A percentile compares a stretch with the other conserved stretches of the same genome.
These are phyloP conservation scores for Solanum verrucosum DNA, from an alignment of 257 asterid species.

Conservation along the genomic window DNA sequence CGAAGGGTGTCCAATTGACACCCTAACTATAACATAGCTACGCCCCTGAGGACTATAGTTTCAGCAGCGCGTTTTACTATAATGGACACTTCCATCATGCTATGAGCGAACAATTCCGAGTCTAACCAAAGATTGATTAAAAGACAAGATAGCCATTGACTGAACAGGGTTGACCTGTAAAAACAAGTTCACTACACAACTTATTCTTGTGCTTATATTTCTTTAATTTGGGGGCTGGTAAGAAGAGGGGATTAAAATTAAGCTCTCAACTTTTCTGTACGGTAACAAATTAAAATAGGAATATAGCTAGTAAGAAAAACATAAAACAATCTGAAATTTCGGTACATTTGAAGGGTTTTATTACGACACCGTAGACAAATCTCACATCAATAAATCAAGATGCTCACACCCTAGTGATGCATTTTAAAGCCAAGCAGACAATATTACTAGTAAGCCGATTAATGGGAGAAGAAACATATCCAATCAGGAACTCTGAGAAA, in stretches of 20 bases:
- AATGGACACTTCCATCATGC: neutral
- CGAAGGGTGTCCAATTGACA: too few relatives aligned
- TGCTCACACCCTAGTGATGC: neutral
- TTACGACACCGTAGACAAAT: neutral
- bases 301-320: neutral
- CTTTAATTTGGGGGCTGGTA: neutral
- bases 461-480: slow-evolving; percentile 16
- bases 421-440: neutral
- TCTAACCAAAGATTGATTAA: neutral
- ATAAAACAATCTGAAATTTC: neutral
- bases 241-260: neutral
- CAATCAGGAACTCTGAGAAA: slow-evolving; percentile 73
- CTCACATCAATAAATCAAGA: neutral
- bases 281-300: neutral
- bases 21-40: too few relatives aligned
- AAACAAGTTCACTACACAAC: neutral
- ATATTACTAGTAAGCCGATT: neutral
- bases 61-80: neutral
- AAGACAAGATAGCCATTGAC: neutral
- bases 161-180: neutral
- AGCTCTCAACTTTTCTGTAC: neutral
- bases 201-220: neutral
- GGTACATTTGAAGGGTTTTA: neutral
- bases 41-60: neutral
- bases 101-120: neutral